Percentiles rank a stretch among this genome's conserved stretches.
These are phyloP conservation scores for Zoysia japonica DNA, from an alignment of 176 grass and related monocot species.

Conservation along the genomic window DNA sequence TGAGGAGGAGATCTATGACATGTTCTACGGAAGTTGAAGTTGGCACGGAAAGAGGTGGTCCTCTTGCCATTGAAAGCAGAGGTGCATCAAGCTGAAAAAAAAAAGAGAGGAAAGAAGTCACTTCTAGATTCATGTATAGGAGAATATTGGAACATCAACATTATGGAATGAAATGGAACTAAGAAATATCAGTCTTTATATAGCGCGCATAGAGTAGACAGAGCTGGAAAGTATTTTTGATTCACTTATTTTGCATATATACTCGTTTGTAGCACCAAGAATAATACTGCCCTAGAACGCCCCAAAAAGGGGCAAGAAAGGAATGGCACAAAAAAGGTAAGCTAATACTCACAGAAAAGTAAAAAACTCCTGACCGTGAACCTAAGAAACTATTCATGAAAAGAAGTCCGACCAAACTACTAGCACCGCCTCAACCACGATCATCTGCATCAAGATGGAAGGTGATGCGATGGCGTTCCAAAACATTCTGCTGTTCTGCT, in stretches of 20 bases:
- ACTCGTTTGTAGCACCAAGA: background rate
- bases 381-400: background rate
- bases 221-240: background rate
- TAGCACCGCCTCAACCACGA: background rate
- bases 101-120: background rate
- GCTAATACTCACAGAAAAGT: background rate
- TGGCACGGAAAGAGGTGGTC: constrained; percentile 63
- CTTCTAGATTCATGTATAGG: background rate
- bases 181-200: background rate
- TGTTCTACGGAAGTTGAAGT: constrained; percentile 63
- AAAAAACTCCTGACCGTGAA: background rate
- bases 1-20: constrained; percentile 68
- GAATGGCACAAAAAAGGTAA: background rate
- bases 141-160: constrained; percentile 6
- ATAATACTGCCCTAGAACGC: background rate
- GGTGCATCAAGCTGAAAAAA: constrained; percentile 68
- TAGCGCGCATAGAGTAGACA: background rate
- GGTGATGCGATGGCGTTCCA: background rate
- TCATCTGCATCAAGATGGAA: background rate
- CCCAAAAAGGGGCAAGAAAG: background rate
- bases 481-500: background rate
- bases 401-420: background rate
- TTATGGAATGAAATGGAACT: background rate
- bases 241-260: background rate
- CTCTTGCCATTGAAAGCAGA: constrained; percentile 63